These are phyloP conservation scores for Leptodermis oblonga DNA, from an alignment of 257 asterid genomes.

Conservation along the genomic window DNA sequence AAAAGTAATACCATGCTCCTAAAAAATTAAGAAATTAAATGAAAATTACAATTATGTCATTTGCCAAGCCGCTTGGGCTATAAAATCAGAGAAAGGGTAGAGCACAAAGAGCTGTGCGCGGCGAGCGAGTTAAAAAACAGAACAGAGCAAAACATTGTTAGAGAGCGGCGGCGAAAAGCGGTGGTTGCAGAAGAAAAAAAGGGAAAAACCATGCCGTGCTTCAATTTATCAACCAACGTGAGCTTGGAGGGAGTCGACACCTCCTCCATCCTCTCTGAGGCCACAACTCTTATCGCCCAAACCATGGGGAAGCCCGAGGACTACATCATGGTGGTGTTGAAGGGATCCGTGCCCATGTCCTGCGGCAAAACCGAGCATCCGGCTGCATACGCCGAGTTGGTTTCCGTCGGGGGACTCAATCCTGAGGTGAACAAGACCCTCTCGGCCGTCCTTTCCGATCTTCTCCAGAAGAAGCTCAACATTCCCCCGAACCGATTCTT, in stretches of 20 bases:
- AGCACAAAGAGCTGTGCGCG: no score
- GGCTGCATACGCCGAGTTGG: constrained; percentile 83
- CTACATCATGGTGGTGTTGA: constrained; percentile 88
- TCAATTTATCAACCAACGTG: constrained; percentile 80
- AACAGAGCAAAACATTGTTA: no score
- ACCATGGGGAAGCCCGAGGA: constrained; percentile 80
- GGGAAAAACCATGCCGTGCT: constrained; percentile 90
- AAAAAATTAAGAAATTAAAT: no score
- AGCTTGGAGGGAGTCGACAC: constrained; percentile 74
- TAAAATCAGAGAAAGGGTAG: no score
- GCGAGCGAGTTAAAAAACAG: no score
- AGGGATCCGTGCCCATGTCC: constrained; percentile 88
- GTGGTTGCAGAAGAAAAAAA: no score
- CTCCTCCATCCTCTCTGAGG: constrained; percentile 82
- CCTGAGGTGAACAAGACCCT: constrained; percentile 77
- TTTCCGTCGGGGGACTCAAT: constrained; percentile 81
- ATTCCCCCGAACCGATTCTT: constrained; percentile 71
- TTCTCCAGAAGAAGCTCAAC: constrained; percentile 67
- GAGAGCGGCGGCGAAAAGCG: no score
- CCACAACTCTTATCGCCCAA: constrained; percentile 74
- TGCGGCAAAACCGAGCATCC: constrained; percentile 92
- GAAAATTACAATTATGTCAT: no score
- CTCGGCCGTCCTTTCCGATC: constrained; percentile 63
- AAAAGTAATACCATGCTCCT: no score
- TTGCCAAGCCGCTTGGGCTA: no score